These are phyloP conservation scores for Calcarisporium arbuscula DNA, from an alignment of 2,329 filamentous ascomycete genomes.

Conservation along the genomic window DNA sequence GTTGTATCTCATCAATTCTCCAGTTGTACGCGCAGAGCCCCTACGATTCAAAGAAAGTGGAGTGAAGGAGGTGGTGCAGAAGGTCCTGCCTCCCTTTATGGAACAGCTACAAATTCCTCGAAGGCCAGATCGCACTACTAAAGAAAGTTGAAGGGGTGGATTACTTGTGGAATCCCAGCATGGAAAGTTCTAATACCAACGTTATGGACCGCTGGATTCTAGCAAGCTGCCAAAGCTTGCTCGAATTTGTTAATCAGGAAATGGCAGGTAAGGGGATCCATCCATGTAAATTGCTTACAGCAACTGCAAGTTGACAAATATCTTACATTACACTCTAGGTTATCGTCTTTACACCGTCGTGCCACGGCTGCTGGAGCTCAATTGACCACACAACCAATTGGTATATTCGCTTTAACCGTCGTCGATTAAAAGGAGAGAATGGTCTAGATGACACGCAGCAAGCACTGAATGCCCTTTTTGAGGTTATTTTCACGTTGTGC, in stretches of 20 bases:
- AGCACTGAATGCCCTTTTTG: slow-evolving; percentile 88
- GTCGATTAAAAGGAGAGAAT: slow-evolving; percentile 83
- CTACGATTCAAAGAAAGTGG: slow-evolving; percentile 86
- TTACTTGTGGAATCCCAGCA: slow-evolving; percentile 70
- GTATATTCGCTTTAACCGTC: slow-evolving; percentile 95
- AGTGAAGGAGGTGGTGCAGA: slow-evolving; percentile 91
- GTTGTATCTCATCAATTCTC: slow-evolving; percentile 95
- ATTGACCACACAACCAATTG: slow-evolving; percentile 98
- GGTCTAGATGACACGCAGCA: slow-evolving; percentile 81
- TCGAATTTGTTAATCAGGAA: slow-evolving; percentile 88
- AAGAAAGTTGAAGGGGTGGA: slow-evolving; percentile 79
- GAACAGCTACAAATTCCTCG: slow-evolving; percentile 98
- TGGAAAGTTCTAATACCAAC: slow-evolving; percentile 72
- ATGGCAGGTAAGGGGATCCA: slow-evolving; percentile 60
- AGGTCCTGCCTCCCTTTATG: slow-evolving; percentile 84
- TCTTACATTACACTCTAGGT: slow-evolving; percentile 26
- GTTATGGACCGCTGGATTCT: slow-evolving; percentile 97
- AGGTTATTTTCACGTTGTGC: slow-evolving; percentile 84
- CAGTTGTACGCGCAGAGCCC: slow-evolving; percentile 86
- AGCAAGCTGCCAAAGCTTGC: slow-evolving; percentile 82
- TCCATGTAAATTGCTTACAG: not conserved
- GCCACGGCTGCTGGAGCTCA: slow-evolving; percentile 69
- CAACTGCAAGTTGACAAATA: no score
- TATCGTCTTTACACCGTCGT: slow-evolving; percentile 89
- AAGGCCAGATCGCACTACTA: slow-evolving; percentile 75